Conservation (phyloP, 768 basidiomycete species). For the Podaxis sp. region DNA sequence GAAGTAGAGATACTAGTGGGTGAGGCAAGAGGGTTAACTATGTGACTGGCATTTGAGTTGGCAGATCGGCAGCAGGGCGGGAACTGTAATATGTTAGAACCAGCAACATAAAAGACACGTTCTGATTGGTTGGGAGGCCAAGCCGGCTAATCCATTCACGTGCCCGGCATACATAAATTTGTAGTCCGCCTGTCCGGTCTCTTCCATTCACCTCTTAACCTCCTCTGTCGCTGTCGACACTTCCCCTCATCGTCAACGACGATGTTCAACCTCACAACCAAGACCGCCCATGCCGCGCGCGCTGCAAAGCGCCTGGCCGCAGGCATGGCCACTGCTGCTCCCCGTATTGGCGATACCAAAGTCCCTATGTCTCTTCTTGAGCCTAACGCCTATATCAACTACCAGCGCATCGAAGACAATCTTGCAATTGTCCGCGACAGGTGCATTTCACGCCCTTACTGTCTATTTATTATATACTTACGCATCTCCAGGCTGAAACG, state of each 20-base stretch:
- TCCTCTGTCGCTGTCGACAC: constrained; percentile 25
- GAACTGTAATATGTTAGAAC: constrained; percentile 12
- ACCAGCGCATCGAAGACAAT: constrained; percentile 98
- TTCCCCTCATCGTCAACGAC: constrained; percentile 34
- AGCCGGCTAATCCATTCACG: constrained; percentile 26
- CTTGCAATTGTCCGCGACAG: constrained; percentile 81
- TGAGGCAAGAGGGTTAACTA: constrained; percentile 10
- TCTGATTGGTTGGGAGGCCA: constrained; percentile 28
- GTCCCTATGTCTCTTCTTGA: constrained; percentile 87
- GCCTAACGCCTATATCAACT: constrained; percentile 83
- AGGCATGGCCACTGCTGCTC: constrained; percentile 78
- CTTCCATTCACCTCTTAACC: constrained; percentile 26
- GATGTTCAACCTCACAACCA: constrained; percentile 60
- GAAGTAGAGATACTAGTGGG: constrained; percentile 15
- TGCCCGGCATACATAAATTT: constrained; percentile 35
- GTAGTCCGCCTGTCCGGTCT: constrained; percentile 30
- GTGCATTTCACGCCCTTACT: constrained; percentile 31
- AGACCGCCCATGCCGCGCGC: constrained; percentile 50
- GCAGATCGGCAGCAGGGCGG: constrained; percentile 14
- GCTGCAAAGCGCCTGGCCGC: constrained; percentile 48
- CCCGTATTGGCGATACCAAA: constrained; percentile 85
- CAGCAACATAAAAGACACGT: constrained; percentile 20
- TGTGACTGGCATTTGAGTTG: background rate
- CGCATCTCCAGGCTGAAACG: constrained; percentile 62
- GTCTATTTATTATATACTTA: constrained; percentile 6